Percentiles rank a stretch among this genome's conserved stretches.
Evolutionary conservation across 371 early-diverging fungal species (phyloP).

Genomic region (Mortierella sp.): DNA sequence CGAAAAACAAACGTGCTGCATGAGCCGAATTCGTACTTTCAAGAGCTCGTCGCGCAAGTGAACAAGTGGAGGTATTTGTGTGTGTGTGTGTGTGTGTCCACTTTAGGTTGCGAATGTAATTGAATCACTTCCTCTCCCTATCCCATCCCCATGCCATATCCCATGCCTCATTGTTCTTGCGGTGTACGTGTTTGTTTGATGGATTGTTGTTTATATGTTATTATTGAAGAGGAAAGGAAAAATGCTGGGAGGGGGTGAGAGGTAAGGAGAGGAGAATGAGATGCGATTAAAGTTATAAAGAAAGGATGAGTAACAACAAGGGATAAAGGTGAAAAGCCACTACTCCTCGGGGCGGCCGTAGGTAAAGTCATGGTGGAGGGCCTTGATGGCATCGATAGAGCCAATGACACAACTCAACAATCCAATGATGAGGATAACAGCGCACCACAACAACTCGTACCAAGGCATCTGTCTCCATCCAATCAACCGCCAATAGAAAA

Average conservation of each 20-base stretch:
- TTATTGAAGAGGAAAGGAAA: neutral
- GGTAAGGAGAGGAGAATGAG: neutral
- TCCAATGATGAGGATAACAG: conserved; percentile 75
- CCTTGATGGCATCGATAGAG: conserved; percentile 78
- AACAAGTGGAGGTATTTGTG: neutral
- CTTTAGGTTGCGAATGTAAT: neutral
- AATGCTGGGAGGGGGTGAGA: neutral
- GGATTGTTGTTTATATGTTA: too few species aligned
- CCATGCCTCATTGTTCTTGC: neutral
- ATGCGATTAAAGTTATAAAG: neutral
- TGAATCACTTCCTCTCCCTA: neutral
- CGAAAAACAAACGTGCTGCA: neutral
- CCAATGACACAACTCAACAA: conserved; percentile 83
- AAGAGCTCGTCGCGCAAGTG: neutral
- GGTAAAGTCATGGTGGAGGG: conserved; percentile 29
- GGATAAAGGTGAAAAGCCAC: neutral
- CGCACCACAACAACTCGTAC: conserved; percentile 75
- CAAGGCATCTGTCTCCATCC: conserved; percentile 72
- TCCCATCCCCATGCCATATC: neutral
- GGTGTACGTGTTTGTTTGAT: neutral
- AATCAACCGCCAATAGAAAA: conserved; percentile 82
- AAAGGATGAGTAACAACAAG: neutral
- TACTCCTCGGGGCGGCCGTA: conserved; percentile 9
- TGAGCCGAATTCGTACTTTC: neutral
- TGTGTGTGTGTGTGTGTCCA: neutral